Base-by-base conservation (phyloP, 1,139 yeast genomes). In the Kodamaea alishanica region DNA sequence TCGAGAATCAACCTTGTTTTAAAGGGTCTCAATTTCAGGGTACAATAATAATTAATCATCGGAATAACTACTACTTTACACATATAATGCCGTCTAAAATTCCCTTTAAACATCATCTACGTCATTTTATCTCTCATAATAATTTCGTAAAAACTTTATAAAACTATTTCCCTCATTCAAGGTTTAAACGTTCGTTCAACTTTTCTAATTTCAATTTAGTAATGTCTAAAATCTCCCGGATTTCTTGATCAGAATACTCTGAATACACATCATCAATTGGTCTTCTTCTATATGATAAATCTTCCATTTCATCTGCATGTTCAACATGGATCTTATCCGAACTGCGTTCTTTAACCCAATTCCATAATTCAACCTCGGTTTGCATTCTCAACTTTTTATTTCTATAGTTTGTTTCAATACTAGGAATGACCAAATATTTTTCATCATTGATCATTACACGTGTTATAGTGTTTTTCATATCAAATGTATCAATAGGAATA, bases 291-390 rank as follows among this genome's bases (percentile, higher is more conserved):
- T 15, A 15, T 15, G 20, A 15, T 15, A 15, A 15, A 15, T 15
- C 20, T 30, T 8, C 8, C 42, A 3, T 15, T 15, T 15, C 20
- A 22, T 35, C 40, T 27, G 46, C 42, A 44, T 41, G 38, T 26
- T 39, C 35, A 29, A 54, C 40, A 8, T 51, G 43, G n/a, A 59
- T 38, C 28, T 51, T 47, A 26, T 58, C 52, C 5, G 55, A 61
- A 35, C 72, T 72, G 37, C 85, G 71, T 33, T 75, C 75, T 40
- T 79, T 77, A 32, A 88, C 73, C 96, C 96, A 89, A 37, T 78
- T 73, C 96, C 96, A 89, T 41, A 89, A 60, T 30, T 75, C 74
- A 29, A 74, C 72, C 58, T 88, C 95, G 42, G 81, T 77, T 40
- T 73, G 68, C 45, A 69, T 50, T 37, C 61, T 53, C 37, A 59